Evolutionary conservation across 345 rosid species (phyloP), one percentile per base, ranked within the genome.

Genomic region (Geranium rotundifolium): DNA sequence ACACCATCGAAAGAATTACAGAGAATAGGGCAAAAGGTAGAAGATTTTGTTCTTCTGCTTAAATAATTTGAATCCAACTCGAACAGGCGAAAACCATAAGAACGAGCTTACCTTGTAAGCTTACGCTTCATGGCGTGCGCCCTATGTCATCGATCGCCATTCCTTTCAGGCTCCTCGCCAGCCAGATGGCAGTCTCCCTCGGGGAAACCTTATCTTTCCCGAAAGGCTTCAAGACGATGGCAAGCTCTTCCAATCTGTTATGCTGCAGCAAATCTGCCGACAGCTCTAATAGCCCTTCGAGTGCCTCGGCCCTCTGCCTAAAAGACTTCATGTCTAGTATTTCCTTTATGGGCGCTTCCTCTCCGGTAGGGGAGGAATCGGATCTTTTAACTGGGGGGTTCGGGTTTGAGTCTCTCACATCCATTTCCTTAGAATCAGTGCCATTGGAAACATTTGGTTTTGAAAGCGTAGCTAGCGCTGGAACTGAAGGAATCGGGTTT

Each of bases 121-220:
- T n/a, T 29, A 17, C 12, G n/a, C 0, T 14, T 84, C 78, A 86
- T 30, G 75, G 79, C 67, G 66, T 81, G 69, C 87, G 74, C 19
- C 73, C 79, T 14, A 71, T 61, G 62, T 93, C 99, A 46, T 88
- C 96, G 0, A 80, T 81, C 97, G 83, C 88, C 97, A 93, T 88
- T 65, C 96, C 99, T 79, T 90, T 88, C 7, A 93, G 81, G 75
- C 97, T 90, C 78, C 78, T 93, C 0, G 99, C 97, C 29, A 93
- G 75, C 97, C 99, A 93, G 72, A 93, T 93, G 5, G 99, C 99
- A 1, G 99, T 93, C 78, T 93, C 99, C 82, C 99, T 80, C 23
- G 97, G 99, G 59, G 95, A 88, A 57, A 93, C 99, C 74, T 84
- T 88, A 74, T 86, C 90, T 80, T 86, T 93, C 66, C 99, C 99